A percentile compares a stretch with the other conserved stretches of the same genome.
These are phyloP conservation scores for Globisporangium apiculatum DNA, from an alignment of 352 stramenopile species.

Conservation along the genomic window DNA sequence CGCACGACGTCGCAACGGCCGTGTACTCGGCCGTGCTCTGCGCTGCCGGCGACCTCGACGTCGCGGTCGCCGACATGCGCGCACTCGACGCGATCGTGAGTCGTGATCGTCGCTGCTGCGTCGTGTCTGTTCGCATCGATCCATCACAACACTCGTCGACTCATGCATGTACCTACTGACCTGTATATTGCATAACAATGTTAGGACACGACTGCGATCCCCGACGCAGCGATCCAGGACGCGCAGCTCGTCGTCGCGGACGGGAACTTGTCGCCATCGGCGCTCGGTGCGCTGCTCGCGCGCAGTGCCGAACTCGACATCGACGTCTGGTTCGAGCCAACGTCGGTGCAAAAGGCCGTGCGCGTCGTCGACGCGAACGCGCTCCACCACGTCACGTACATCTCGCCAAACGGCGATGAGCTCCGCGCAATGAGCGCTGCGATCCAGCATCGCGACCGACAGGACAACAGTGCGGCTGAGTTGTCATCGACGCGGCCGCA, in stretches of 20 bases:
- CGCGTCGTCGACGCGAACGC: slow-evolving; percentile 44
- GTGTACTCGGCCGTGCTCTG: slow-evolving; percentile 84
- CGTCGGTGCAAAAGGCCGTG: slow-evolving; percentile 75
- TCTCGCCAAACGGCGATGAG: slow-evolving; percentile 78
- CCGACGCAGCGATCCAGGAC: slow-evolving; percentile 37
- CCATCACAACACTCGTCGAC: background rate
- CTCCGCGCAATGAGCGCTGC: slow-evolving; percentile 60
- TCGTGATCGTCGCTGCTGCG: too few species aligned
- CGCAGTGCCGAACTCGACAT: slow-evolving; percentile 34
- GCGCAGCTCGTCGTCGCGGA: slow-evolving; percentile 64
- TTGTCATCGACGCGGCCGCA: slow-evolving; percentile 6
- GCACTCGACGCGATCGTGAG: slow-evolving; percentile 71
- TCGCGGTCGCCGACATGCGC: slow-evolving; percentile 84
- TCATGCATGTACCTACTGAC: background rate
- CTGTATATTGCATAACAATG: background rate
- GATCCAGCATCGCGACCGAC: slow-evolving; percentile 28
- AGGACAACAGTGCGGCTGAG: background rate
- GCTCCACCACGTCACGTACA: slow-evolving; percentile 48
- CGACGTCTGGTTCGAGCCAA: slow-evolving; percentile 78
- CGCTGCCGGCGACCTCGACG: slow-evolving; percentile 69
- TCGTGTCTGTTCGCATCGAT: too few species aligned
- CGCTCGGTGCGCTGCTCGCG: slow-evolving; percentile 37
- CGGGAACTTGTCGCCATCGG: slow-evolving; percentile 55
- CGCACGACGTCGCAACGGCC: slow-evolving; percentile 51
- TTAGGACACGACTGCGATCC: slow-evolving; percentile 37